phyloP scores from a whole-genome alignment of 1,284 basidiomycete genomes.

The Ustilago nuda region DNA sequence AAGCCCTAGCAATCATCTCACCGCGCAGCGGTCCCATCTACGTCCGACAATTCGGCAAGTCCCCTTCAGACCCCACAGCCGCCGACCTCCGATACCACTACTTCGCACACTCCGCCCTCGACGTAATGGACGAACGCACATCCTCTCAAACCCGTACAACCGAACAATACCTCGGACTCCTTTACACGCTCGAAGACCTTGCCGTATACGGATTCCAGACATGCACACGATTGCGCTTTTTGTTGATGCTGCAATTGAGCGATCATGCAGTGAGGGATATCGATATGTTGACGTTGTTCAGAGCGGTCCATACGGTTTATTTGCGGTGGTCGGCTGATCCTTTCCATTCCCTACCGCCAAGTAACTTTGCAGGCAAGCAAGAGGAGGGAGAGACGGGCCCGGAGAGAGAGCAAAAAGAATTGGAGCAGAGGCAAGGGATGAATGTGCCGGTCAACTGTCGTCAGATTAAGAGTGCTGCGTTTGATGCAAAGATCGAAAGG shows the following conservation, averaged over 20 bases:
- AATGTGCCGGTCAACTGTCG: conserved; percentile 29
- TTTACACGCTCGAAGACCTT: conserved; percentile 69
- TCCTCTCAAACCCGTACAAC: conserved; percentile 39
- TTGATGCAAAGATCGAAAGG: conserved; percentile 37
- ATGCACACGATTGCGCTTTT: conserved; percentile 66
- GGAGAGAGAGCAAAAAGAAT: conserved; percentile 12
- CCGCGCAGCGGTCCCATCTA: conserved; percentile 50
- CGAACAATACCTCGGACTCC: conserved; percentile 68
- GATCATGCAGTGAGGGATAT: conserved; percentile 68
- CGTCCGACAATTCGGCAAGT: conserved; percentile 40
- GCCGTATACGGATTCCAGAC: conserved; percentile 70
- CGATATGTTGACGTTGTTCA: conserved; percentile 69
- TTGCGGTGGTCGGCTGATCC: conserved; percentile 68
- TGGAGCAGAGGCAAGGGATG: conserved; percentile 23
- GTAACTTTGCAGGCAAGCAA: not conserved
- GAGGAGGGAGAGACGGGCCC: not conserved
- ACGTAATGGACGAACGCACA: conserved; percentile 68
- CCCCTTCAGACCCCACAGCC: conserved; percentile 8
- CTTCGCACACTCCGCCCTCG: conserved; percentile 67
- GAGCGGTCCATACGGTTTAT: conserved; percentile 69
- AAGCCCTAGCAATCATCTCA: conserved; percentile 54
- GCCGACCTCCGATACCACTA: conserved; percentile 64
- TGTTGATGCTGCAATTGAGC: conserved; percentile 64
- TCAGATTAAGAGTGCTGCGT: conserved; percentile 35
- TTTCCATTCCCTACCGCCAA: conserved; percentile 54